These are phyloP conservation scores for Phaseolus lunatus DNA, from an alignment of 306 rosid genomes.

Conservation along the genomic window DNA sequence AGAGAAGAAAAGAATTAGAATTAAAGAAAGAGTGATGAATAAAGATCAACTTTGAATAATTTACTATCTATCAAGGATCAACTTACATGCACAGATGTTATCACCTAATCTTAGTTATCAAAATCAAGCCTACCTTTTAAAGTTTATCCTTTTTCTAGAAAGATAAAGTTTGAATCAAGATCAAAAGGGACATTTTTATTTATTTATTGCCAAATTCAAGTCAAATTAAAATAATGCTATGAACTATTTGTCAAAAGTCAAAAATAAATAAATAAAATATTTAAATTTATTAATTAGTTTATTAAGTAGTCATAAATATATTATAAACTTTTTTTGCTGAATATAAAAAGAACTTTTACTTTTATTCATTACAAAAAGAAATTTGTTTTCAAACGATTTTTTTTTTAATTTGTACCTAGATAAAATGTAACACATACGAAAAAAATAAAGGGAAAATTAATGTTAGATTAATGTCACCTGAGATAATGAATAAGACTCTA, in stretches of 20 bases:
- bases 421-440: not conserved
- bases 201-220: not conserved
- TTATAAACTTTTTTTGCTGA: too few relatives aligned
- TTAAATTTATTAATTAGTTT: not conserved
- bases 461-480: too few relatives aligned
- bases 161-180: not conserved
- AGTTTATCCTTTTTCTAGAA: not conserved
- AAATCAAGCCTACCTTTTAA: not conserved
- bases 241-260: not conserved
- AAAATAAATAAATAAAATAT: not conserved
- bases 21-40: too few relatives aligned
- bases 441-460: not conserved
- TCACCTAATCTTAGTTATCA: too few relatives aligned
- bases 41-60: too few relatives aligned
- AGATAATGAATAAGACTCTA: too few relatives aligned
- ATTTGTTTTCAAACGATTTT: not conserved
- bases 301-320: not conserved
- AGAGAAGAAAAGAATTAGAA: too few relatives aligned
- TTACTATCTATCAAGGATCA: too few relatives aligned
- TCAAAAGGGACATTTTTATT: not conserved
- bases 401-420: not conserved
- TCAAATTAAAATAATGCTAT: not conserved
- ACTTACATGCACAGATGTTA: too few relatives aligned
- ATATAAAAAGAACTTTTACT: not conserved
- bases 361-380: not conserved